phyloP scores from a whole-genome alignment of 2,329 filamentous ascomycete species.

The Cercospora zeina region DNA sequence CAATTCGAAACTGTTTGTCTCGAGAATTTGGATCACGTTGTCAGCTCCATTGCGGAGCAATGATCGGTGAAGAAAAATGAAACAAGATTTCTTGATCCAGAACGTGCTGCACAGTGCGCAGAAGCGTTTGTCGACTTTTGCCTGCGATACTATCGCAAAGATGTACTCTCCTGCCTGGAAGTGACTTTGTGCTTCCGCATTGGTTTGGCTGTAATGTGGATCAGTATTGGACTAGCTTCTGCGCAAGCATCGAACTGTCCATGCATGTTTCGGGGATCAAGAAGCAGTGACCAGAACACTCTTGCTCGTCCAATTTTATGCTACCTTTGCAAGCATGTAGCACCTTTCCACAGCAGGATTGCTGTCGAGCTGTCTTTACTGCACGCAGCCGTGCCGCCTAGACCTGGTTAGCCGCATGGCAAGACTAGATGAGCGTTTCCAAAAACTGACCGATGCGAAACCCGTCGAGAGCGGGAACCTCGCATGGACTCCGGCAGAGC shows the following conservation, averaged over 20 bases:
- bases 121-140: neutral
- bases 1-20: neutral
- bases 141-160: neutral
- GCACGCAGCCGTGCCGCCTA: neutral
- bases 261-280: neutral
- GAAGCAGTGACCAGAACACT: neutral
- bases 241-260: neutral
- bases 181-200: neutral
- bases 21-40: neutral
- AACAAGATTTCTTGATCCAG: neutral
- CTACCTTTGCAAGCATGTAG: neutral
- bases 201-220: neutral
- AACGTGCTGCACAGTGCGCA: neutral
- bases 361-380: neutral
- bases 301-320: neutral
- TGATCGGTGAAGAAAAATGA: neutral
- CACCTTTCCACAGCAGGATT: neutral
- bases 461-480: neutral
- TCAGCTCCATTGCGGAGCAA: neutral
- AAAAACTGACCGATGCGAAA: neutral
- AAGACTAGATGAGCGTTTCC: neutral
- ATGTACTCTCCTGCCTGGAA: neutral
- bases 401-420: neutral
- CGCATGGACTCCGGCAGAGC: neutral
- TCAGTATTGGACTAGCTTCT: neutral